Percentiles rank a stretch among this genome's conserved stretches.
Evolutionary conservation across 2,329 filamentous ascomycete species (phyloP).

Genomic region (Biscogniauxia mediterranea): DNA sequence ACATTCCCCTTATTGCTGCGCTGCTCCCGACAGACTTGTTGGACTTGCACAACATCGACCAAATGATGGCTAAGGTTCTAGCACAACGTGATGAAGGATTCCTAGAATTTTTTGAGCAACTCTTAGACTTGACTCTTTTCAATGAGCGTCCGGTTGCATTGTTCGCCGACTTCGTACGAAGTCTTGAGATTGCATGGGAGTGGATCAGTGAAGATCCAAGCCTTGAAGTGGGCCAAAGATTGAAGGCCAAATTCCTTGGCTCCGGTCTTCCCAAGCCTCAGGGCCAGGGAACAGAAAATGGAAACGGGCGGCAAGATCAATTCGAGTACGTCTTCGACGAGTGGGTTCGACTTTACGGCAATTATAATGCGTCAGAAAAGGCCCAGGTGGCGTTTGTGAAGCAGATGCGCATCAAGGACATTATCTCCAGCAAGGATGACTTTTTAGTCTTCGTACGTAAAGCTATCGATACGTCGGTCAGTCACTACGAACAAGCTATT

Average conservation of each 20-base stretch:
- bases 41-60: slow-evolving; percentile 65
- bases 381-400: slow-evolving; percentile 74
- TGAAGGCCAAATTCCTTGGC: slow-evolving; percentile 62
- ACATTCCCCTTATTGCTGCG: slow-evolving; percentile 55
- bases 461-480: slow-evolving; percentile 76
- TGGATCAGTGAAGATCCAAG: slow-evolving; percentile 76
- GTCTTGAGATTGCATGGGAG: slow-evolving; percentile 74
- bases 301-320: slow-evolving; percentile 68
- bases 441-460: slow-evolving; percentile 76
- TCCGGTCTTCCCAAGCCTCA: slow-evolving; percentile 40
- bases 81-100: slow-evolving; percentile 68
- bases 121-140: slow-evolving; percentile 77
- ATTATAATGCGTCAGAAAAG: slow-evolving; percentile 72
- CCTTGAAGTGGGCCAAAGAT: slow-evolving; percentile 62
- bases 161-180: slow-evolving; percentile 81
- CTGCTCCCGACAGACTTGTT: slow-evolving; percentile 59
- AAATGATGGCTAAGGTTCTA: slow-evolving; percentile 71
- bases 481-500: slow-evolving; percentile 71
- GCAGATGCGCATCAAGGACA: slow-evolving; percentile 73
- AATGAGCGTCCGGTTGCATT: slow-evolving; percentile 75
- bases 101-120: slow-evolving; percentile 74
- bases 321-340: slow-evolving; percentile 95
- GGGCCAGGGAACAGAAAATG: slow-evolving; percentile 54
- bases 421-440: slow-evolving; percentile 73
- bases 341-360: slow-evolving; percentile 82